Evolutionary conservation across 352 stramenopile species (phyloP), one percentile per base, ranked within the genome.

Genomic region (Globisporangium perplexum): DNA sequence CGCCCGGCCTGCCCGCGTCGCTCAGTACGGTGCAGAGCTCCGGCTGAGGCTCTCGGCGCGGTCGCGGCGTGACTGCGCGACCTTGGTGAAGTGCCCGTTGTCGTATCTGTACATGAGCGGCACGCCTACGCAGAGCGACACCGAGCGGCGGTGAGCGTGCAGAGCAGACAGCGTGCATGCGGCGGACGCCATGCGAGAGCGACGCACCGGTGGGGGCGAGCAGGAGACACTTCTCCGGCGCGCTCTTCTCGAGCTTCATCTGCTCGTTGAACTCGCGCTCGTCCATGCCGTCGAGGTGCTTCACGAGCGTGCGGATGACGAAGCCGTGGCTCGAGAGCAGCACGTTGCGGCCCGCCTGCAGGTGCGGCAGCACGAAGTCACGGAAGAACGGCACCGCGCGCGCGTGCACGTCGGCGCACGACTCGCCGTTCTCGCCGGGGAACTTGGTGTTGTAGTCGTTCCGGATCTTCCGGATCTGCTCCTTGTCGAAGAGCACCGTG

Each of bases 271-370:
- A 93, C 47, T 77, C 72, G 20, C 74, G 55, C 18, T 87, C 76
- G 55, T 84, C 73, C 77, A 93, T 90, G 54, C 68, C 66, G 66
- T 93, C 83, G 30, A 93, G 62, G 57, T 89, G 63, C 63, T 93
- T 93, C 58, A 93, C 86, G 65, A 93, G 70, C 59, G 83, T 93
- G 20, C 83, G 79, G 57, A 93, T 90, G 45, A 90, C 83, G 59
- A 93, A 93, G 20, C 83, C 83, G 47, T 93, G 83, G 14, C 77
- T 86, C 22, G 83, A 93, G 12, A 93, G 65, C 15, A 93, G 64
- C 23, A 93, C 83, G 48, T 90, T 93, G 45, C 78, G 74, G 31
- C 83, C 83, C 24, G 71, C 75, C 24, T 71, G 68, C 50, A 93
- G 56, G 53, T 93, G 83, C 33, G 83, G 83, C 46, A 86, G 39